Evolutionary conservation across 345 rosid genomes (phyloP).

Genomic region (Dimocarpus longan): DNA sequence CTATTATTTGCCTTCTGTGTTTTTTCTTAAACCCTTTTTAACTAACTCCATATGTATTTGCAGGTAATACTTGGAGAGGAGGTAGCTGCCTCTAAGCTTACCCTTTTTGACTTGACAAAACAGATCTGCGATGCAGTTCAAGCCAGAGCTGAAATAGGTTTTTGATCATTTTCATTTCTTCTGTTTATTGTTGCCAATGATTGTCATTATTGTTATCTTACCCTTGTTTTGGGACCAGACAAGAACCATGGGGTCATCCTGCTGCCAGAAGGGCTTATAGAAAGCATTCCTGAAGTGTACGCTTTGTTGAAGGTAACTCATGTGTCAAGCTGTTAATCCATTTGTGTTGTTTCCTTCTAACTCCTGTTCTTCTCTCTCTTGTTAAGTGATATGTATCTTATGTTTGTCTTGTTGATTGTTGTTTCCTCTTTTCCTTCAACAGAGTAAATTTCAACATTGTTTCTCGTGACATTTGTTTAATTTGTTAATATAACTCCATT

Average conservation of each 20-base stretch:
- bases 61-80: constrained; percentile 98
- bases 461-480: constrained; percentile 9
- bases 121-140: constrained; percentile 98
- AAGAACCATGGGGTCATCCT: constrained; percentile 95
- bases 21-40: not conserved
- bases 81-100: constrained; percentile 97
- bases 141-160: constrained; percentile 90
- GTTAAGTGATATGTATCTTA: not conserved
- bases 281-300: constrained; percentile 95
- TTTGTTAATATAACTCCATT: not conserved
- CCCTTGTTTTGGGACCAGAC: constrained; percentile 47
- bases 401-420: not conserved
- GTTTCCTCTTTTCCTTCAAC: not conserved
- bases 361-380: not conserved
- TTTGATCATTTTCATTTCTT: constrained; percentile 20
- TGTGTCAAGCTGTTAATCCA: not conserved
- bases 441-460: not conserved
- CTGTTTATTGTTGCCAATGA: constrained; percentile 12
- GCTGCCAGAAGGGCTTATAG: constrained; percentile 97
- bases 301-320: constrained; percentile 80
- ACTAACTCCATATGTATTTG: constrained; percentile 18
- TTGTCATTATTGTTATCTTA: constrained; percentile 27
- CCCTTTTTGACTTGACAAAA: constrained; percentile 84
- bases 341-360: constrained; percentile 10
- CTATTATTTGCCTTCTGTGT: not conserved